Evolutionary conservation across 805 yeast genomes (phyloP), one percentile per base, ranked within the genome.

Genomic region (Cyberlindnera lachancei): DNA sequence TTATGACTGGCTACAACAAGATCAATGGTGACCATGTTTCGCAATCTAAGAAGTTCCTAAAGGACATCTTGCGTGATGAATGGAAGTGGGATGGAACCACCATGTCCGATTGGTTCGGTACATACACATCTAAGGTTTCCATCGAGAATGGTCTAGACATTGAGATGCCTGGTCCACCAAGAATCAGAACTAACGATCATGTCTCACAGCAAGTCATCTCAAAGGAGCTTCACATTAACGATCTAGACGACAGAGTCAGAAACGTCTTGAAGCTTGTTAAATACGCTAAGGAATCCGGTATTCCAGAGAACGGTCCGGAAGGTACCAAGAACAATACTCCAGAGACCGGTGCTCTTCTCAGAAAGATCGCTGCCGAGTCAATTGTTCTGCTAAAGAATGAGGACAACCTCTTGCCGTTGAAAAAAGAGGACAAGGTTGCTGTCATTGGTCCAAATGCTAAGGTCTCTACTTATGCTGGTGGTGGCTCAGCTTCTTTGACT

Each of bases 51-150:
- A 43, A 48, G 24, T 48, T 74, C 27, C 44, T 76, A 25, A 53
- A 63, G 10, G 66, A 68, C 19, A 53, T 73, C 23, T 55, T 76
- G 37, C 58, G 78, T 34, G 48, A 59, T 3, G 81, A 76, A 48
- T 76, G 79, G 79, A 57, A 60, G 5, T 76, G 63, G 56, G 58
- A 68, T 7, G 83, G 83, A 27, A 50, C 67, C 23, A 50, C 66
- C 22, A 73, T 77, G 75, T 68, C 77, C 18, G 84, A 76, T 53
- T 76, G 83, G 83, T 68, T 47, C 47, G 84, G 83, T 17, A 62
- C 66, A 8, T 74, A 69, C 50, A 61, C 75, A 12, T 55, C 57
- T 23, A 59, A 58, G 26, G 66, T 61, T 26, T 45, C 77, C 11
- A 49, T 75, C 29, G 61, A 65, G 25, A 71, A 72, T 22, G 82